Conservation (phyloP, 345 rosid species). For the Orychophragmus violaceus region DNA sequence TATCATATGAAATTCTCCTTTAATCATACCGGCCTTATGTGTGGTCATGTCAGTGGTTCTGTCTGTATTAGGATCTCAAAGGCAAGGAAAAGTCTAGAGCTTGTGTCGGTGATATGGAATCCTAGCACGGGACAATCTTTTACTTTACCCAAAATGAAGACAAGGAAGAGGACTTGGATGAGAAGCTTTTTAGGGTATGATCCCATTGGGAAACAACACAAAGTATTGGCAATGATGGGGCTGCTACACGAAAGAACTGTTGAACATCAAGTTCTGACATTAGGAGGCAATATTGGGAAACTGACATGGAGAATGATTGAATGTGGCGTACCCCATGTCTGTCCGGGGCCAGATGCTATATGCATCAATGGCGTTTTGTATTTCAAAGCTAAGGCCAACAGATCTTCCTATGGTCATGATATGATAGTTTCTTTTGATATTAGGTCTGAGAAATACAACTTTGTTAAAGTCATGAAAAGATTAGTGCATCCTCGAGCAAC, state of each 20-base stretch:
- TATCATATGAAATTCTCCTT: not conserved
- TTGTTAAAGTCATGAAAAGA: not conserved
- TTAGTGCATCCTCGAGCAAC: not conserved
- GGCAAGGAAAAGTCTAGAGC: not conserved
- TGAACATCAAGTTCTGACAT: not conserved
- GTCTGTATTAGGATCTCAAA: not conserved
- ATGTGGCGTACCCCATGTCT: not conserved
- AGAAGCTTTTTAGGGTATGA: not conserved
- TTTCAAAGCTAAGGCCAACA: not conserved
- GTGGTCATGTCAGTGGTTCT: not conserved
- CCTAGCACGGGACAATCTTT: not conserved
- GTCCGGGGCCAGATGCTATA: not conserved
- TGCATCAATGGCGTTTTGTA: not conserved
- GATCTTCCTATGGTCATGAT: not conserved
- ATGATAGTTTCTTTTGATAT: not conserved
- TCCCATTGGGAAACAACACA: not conserved
- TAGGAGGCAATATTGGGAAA: not conserved
- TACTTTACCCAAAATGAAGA: not conserved
- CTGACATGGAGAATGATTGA: not conserved
- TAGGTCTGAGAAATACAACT: not conserved
- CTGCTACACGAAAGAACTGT: not conserved
- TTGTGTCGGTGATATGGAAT: not conserved
- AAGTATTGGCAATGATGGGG: not conserved
- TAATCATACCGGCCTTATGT: not conserved
- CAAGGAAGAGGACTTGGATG: not conserved